Evolutionary conservation across 2,329 filamentous ascomycete genomes (phyloP).

Genomic region (Coniella vitis): DNA sequence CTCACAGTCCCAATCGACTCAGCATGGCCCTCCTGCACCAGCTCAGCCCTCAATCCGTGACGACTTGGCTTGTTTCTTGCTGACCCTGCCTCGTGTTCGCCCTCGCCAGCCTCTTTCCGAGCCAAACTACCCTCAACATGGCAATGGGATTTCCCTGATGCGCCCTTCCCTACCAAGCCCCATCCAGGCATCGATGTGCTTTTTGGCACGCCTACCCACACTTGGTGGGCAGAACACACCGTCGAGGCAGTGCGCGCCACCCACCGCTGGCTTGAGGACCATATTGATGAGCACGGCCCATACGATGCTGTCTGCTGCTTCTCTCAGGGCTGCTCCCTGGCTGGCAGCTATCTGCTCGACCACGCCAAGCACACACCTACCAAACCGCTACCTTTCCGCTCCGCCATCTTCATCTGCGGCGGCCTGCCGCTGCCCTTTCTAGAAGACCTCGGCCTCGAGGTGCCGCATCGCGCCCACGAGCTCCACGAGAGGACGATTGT

Average conservation of each 20-base stretch:
- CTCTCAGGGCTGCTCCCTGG: constrained; percentile 32
- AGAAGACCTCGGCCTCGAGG: constrained; percentile 28
- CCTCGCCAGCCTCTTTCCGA: constrained; percentile 26
- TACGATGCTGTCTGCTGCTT: constrained; percentile 31
- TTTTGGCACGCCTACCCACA: constrained; percentile 23
- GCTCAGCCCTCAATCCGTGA: too few species aligned
- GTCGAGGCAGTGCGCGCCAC: constrained; percentile 27
- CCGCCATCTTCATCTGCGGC: constrained; percentile 35
- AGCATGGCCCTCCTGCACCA: too few species aligned
- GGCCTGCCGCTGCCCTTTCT: constrained; percentile 28
- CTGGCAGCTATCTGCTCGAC: constrained; percentile 33
- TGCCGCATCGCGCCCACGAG: constrained; percentile 26
- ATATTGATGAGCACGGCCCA: constrained; percentile 27
- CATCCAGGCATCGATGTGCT: constrained; percentile 28
- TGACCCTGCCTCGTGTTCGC: neutral
- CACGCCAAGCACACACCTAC: constrained; percentile 27
- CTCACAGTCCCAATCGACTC: neutral
- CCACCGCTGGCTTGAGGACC: constrained; percentile 28
- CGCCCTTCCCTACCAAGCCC: constrained; percentile 24
- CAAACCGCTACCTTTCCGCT: constrained; percentile 28
- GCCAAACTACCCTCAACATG: constrained; percentile 25
- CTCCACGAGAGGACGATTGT: constrained; percentile 22
- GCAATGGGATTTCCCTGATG: constrained; percentile 30
- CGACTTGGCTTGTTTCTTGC: neutral
- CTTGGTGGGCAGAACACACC: constrained; percentile 25